A percentile compares a stretch with the other conserved stretches of the same genome.
Evolutionary conservation across 495 filamentous ascomycete species (phyloP).

Genomic region (Lineolata rhizophorae): DNA sequence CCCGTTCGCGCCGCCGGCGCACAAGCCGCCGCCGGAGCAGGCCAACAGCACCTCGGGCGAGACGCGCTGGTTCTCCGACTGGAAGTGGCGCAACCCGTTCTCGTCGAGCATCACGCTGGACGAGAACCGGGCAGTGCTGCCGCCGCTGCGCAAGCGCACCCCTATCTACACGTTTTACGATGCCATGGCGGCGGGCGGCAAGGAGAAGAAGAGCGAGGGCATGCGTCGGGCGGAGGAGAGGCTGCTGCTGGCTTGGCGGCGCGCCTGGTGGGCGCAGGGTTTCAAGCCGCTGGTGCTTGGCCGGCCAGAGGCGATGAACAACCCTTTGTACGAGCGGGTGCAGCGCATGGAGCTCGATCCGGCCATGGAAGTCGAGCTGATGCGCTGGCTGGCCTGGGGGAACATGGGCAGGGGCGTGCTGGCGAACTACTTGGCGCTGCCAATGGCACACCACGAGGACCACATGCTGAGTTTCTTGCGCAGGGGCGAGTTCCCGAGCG

Average conservation of each 20-base stretch:
- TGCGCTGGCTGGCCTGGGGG: slow-evolving; percentile 83
- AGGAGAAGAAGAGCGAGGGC: slow-evolving; percentile 32
- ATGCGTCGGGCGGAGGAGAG: slow-evolving; percentile 49
- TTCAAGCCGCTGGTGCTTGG: slow-evolving; percentile 72
- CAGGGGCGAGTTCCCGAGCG: slow-evolving; percentile 43
- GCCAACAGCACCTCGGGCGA: slow-evolving; percentile 59
- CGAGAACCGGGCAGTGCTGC: slow-evolving; percentile 69
- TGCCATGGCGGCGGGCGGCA: neutral
- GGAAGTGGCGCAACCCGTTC: slow-evolving; percentile 78
- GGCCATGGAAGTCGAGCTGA: slow-evolving; percentile 46
- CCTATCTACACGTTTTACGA: slow-evolving; percentile 80
- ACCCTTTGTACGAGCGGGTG: slow-evolving; percentile 51
- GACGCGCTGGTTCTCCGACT: slow-evolving; percentile 68
- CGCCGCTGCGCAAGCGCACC: slow-evolving; percentile 46
- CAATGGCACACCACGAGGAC: slow-evolving; percentile 68
- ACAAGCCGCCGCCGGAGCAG: slow-evolving; percentile 39
- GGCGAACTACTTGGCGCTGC: slow-evolving; percentile 55
- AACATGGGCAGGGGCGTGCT: slow-evolving; percentile 77
- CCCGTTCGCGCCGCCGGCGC: slow-evolving; percentile 44
- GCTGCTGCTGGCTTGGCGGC: slow-evolving; percentile 67
- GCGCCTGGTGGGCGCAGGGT: slow-evolving; percentile 86
- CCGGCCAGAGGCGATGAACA: slow-evolving; percentile 63
- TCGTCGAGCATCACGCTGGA: slow-evolving; percentile 69
- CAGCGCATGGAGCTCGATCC: slow-evolving; percentile 29
- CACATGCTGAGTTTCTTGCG: slow-evolving; percentile 46